A percentile compares a stretch with the other conserved stretches of the same genome.
Evolutionary conservation across 1,284 basidiomycete species (phyloP).

Genomic region (Rhodotorula mucilaginosa): DNA sequence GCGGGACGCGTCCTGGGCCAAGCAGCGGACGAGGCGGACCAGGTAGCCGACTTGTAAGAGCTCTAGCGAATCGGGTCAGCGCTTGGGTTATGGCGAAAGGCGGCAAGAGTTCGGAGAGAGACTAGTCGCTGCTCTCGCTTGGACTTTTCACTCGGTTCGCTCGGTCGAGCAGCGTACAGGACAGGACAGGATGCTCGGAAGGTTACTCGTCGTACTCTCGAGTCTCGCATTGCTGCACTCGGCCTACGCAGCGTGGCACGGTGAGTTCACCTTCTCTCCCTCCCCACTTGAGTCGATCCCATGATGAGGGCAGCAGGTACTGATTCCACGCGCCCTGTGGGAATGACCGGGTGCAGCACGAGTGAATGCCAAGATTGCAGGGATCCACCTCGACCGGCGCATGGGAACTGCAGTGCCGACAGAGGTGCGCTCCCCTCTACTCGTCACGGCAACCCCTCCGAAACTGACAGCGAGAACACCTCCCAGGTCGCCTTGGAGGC

Average conservation of each 20-base stretch:
- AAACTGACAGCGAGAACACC: too few relatives aligned
- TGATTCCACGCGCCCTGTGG: too few relatives aligned
- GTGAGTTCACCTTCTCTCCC: not conserved
- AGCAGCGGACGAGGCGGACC: not conserved
- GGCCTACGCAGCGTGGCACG: conserved; percentile 29
- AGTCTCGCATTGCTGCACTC: conserved; percentile 15
- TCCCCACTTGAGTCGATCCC: not conserved
- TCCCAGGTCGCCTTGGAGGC: conserved; percentile 69
- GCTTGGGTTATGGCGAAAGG: too few relatives aligned
- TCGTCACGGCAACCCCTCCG: not conserved
- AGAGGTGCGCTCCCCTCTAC: not conserved
- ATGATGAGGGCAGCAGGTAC: too few relatives aligned
- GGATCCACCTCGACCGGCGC: not conserved
- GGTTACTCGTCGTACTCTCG: conserved; percentile 2
- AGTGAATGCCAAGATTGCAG: not conserved
- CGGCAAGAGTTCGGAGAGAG: too few relatives aligned
- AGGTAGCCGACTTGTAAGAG: too few relatives aligned
- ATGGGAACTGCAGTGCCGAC: not conserved
- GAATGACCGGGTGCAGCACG: not conserved
- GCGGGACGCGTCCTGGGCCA: too few relatives aligned
- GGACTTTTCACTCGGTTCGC: not conserved
- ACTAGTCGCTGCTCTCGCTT: not conserved
- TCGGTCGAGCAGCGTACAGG: not conserved
- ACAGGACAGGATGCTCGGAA: conserved; percentile 3
- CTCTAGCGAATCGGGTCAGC: too few relatives aligned